A percentile compares a stretch with the other conserved stretches of the same genome.
Conservation (phyloP, 2,329 filamentous ascomycete genomes). For the Verticillium longisporum region DNA sequence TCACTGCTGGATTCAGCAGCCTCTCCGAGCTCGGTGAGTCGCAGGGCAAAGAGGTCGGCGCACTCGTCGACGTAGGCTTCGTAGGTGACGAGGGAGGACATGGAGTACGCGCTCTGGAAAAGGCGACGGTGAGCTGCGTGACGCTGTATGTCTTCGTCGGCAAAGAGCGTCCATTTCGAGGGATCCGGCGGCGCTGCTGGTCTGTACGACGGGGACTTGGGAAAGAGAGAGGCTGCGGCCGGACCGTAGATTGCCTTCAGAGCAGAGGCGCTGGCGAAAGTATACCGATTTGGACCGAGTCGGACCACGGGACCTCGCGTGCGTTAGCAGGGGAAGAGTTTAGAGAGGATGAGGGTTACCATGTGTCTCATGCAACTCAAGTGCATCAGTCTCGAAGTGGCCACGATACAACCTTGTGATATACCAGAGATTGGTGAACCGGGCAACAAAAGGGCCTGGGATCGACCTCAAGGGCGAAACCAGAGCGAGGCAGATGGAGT, state of each 20-base stretch:
- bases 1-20: not conserved
- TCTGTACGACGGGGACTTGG: constrained; percentile 25
- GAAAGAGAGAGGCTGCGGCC: constrained; percentile 14
- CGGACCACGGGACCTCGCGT: constrained; percentile 29
- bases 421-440: constrained; percentile 22
- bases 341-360: constrained; percentile 10
- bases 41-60: constrained; percentile 28
- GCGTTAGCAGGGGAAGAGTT: not conserved
- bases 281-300: constrained; percentile 39
- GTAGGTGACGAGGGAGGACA: constrained; percentile 39
- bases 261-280: constrained; percentile 31
- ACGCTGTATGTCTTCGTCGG: constrained; percentile 20
- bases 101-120: constrained; percentile 36
- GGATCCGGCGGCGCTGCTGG: constrained; percentile 14
- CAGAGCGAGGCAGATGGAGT: not conserved
- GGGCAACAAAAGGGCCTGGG: constrained; percentile 18
- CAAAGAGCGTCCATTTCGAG: constrained; percentile 19
- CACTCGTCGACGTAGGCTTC: constrained; percentile 43
- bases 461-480: constrained; percentile 16
- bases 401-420: constrained; percentile 15
- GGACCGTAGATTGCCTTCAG: constrained; percentile 26
- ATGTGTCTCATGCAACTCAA: constrained; percentile 20
- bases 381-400: constrained; percentile 18
- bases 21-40: constrained; percentile 28
- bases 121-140: constrained; percentile 30